Conservation (phyloP, 352 stramenopile species). For the Chrysophaeum taylorii region DNA sequence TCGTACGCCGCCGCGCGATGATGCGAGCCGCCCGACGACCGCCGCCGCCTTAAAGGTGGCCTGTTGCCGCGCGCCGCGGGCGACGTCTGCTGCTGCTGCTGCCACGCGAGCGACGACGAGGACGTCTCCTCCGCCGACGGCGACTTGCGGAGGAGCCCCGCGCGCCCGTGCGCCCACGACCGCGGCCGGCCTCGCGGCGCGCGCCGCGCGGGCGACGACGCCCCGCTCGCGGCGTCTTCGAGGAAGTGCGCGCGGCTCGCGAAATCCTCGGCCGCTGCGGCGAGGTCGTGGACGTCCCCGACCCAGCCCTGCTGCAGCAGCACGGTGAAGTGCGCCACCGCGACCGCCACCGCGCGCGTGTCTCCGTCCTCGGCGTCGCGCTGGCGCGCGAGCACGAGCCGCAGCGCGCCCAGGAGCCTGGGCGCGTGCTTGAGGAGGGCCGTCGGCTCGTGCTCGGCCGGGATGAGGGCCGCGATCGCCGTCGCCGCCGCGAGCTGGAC, state of each 20-base stretch:
- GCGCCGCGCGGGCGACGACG: not conserved
- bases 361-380: not conserved
- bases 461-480: not conserved
- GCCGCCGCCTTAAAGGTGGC: too few species aligned
- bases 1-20: too few species aligned
- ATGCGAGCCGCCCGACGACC: too few species aligned
- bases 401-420: not conserved
- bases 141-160: too few species aligned
- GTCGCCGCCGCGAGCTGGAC: not conserved
- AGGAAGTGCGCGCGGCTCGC: too few species aligned
- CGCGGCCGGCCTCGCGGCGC: not conserved
- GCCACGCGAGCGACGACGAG: too few species aligned
- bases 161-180: too few species aligned
- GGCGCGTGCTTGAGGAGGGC: not conserved
- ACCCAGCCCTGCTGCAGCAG: slow-evolving; percentile 1
- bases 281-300: not conserved
- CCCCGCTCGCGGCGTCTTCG: not conserved
- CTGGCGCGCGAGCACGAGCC: not conserved
- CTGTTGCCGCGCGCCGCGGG: too few species aligned
- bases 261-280: too few species aligned
- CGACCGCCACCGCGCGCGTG: not conserved
- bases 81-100: too few species aligned
- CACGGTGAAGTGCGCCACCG: not conserved
- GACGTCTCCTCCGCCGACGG: too few species aligned
- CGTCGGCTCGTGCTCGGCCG: not conserved